Base-by-base conservation (phyloP, 768 basidiomycete species). In the Suillus brevipes region DNA sequence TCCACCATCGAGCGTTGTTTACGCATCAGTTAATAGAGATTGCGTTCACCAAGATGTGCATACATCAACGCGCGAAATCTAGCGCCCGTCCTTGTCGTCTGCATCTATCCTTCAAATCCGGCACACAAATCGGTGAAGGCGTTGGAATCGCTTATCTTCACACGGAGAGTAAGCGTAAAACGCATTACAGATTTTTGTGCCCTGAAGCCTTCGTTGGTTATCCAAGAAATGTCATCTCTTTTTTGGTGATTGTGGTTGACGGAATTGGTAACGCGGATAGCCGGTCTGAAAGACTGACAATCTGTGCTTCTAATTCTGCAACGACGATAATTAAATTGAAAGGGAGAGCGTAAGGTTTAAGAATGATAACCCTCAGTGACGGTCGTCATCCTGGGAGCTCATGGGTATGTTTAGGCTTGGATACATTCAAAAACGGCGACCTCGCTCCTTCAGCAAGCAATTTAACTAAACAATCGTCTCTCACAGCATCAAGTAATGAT, bases 101-200 rank as follows among this genome's bases (percentile, higher is more conserved):
- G 60, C 80, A 80, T 50, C 72, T 79, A 31, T 69, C 82, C 62
- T 86, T 89, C 72, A 79, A 73, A 6, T 89, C 87, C 67, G 82
- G 83, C 58, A 77, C 71, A 36, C 68, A 74, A 3, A 70, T 80
- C 0, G 87, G 85, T 0, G 66, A 79, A 9, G 82, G 80, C 5
- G 81, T 81, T 0, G 86, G 83, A 8, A 77, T 87, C 13, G 78
- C 80, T 7, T 78, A 86, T n/a, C 76, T 78, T 7, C 62, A 73
- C 8, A 68, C 47, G 76, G 78, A 7, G 71, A 75, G 31, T 89
- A 88, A 87, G 23, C 49, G 14, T 25, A 85, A 83, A 70, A 85
- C 84, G 0, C 80, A 84, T 68, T 77, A 78, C 20, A 67, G 87
- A 18, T 86, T 82, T 67, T 20, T 85, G n/a, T n/a, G n/a, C n/a